Evolutionary conservation across 192 early-diverging fungal genomes (phyloP).

Genomic region (Coemansia sp.): DNA sequence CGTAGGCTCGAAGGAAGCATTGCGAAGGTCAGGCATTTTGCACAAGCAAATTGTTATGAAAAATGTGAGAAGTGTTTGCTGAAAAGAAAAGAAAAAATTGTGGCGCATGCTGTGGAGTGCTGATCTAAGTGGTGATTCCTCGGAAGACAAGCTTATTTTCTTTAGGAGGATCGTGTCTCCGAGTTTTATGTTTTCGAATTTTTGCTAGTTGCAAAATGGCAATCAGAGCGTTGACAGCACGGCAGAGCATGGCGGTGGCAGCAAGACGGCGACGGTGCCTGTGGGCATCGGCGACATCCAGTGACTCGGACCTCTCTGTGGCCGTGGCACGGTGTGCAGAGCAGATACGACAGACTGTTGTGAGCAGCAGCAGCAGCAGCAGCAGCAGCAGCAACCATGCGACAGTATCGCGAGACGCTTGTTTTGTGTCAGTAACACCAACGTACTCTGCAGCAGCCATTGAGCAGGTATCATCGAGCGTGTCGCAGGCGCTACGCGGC

Average conservation of each 20-base stretch:
- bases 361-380: background rate
- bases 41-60: background rate
- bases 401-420: background rate
- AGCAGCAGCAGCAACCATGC: background rate
- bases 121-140: background rate
- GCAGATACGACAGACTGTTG: background rate
- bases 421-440: background rate
- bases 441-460: background rate
- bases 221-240: background rate
- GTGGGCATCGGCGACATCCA: conserved; percentile 35
- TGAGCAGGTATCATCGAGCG: background rate
- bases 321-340: conserved; percentile 13
- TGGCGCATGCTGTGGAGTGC: background rate
- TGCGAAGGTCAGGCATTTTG: conserved; percentile 9
- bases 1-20: conserved; percentile 29
- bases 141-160: background rate
- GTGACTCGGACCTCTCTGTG: conserved; percentile 4
- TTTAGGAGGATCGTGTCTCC: background rate
- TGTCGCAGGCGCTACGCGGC: background rate
- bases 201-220: background rate
- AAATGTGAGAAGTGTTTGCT: background rate
- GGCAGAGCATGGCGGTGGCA: background rate
- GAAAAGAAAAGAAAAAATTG: background rate
- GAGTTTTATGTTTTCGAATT: background rate
- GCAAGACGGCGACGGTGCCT: conserved; percentile 5